A percentile compares a stretch with the other conserved stretches of the same genome.
Evolutionary conservation across 1,284 basidiomycete genomes (phyloP).

Genomic region (Trichosporon asahii): DNA sequence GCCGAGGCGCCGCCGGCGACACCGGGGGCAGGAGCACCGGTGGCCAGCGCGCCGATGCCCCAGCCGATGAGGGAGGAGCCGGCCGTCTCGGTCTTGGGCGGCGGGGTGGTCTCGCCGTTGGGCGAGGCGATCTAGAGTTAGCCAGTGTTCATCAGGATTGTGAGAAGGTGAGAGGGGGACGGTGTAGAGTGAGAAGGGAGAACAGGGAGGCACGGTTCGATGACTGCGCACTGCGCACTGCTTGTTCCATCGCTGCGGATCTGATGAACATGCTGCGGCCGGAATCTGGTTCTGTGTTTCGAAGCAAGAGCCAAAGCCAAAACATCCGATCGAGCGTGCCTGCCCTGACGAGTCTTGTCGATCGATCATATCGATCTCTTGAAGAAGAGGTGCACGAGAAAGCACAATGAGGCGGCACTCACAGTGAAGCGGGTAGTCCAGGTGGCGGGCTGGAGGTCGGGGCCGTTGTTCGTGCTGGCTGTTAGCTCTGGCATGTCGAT

Average conservation of each 20-base stretch:
- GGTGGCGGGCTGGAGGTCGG: conserved; percentile 27
- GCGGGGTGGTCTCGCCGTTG: conserved; percentile 41
- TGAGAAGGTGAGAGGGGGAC: no score
- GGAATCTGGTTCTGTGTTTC: neutral
- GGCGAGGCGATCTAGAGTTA: conserved; percentile 36
- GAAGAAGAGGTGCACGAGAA: neutral
- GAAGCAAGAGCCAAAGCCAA: neutral
- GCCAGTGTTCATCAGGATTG: neutral
- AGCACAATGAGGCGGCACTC: no score
- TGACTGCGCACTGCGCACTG: neutral
- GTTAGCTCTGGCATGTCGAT: neutral
- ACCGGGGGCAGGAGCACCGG: neutral
- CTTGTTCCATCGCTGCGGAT: neutral
- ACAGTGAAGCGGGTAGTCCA: conserved; percentile 52
- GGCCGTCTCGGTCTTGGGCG: conserved; percentile 30
- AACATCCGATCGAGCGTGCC: neutral
- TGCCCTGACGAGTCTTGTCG: neutral
- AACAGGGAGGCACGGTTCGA: neutral
- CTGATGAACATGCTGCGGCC: neutral
- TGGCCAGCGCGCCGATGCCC: conserved; percentile 27
- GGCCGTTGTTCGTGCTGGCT: conserved; percentile 1
- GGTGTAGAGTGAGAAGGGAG: neutral
- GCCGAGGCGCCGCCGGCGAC: neutral
- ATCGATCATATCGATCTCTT: neutral
- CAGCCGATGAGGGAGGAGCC: conserved; percentile 35